Base-by-base conservation (phyloP, 257 asterid species). In the Datura wrightii region DNA sequence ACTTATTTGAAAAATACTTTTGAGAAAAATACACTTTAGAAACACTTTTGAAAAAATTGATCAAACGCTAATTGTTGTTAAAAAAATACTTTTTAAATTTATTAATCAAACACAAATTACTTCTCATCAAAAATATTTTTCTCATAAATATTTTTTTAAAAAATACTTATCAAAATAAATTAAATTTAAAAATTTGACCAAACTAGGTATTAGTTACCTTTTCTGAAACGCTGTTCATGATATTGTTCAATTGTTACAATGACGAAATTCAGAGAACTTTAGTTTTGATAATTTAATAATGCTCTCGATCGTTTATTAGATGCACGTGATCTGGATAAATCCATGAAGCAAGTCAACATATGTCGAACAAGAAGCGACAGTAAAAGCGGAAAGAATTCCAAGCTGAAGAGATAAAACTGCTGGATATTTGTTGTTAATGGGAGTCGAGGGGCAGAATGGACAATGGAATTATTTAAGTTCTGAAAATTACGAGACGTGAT, bases 401-500 rank as follows among this genome's bases (percentile, higher is more conserved):
- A 69, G 79, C 13, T 69, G 5, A 67, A 66, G 36, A 11, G 5
- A 36, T 5, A 14, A 39, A 16, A n/a, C 34, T 9, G 79, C 52
- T 18, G 79, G 52, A 42, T 42, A 42, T 19, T 70, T 42, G 54
- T 46, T 11, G 83, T 9, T 13, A 42, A 60, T 24, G 31, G 31
- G 31, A 24, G 31, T 46, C 3, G n/a, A 74, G 50, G 79, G 80
- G 54, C 2, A 69, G 19, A 87, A 80, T 83, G 19, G 87, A 83
- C 85, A 86, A 46, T 41, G 79, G 82, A 82, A 82, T 24, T 24
- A 24, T 24, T 24, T 85, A 86, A 54, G 46, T 85, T n/a, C 24
- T 13, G 66, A 59, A 59, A 59, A 8, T 36, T 59, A 59, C 66
- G 8, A 59, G 13, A 59, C 48, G 46, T n/a, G 67, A 18, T 50